Evolutionary conservation across 192 early-diverging fungal species (phyloP), one percentile per base, ranked within the genome.

Genomic region (Funneliformis geosporum): DNA sequence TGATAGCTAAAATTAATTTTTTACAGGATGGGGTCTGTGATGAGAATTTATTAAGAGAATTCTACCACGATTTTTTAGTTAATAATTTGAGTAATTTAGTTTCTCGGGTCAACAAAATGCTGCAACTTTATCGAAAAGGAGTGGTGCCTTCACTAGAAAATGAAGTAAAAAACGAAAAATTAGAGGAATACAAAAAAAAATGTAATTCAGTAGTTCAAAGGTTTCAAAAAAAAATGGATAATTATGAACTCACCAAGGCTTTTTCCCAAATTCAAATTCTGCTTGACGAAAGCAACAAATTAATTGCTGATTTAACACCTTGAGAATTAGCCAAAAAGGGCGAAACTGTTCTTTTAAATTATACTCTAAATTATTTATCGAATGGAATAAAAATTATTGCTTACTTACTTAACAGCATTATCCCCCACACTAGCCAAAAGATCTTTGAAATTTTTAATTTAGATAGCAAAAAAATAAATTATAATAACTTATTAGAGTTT

Each of bases 11-110:
- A 72, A 72, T 72, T 4, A 72, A 72, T 21, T 72, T 72, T 44
- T 42, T 42, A 44, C 70, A 72, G n/a, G 42, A 72, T 44, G 70
- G 70, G 44, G n/a, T 44, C 2, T 72, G 5, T 39, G 18, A 2
- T 4, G 44, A 72, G 27, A 27, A 67, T 4, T 27, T 67, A 14
- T 27, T 67, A 14, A 2, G 27, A 2, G 12, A 67, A 14, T 67
- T 67, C 23, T 67, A 67, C 28, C 66, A 67, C 5, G 39, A 40
- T 67, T 67, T 67, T 67, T 67, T 67, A 5, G 66, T 67, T 67
- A 67, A 67, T 14, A 67, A 67, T 67, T 67, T 67, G 12, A 67
- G 66, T 67, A 67, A 67, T 67, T 67, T 67, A 67, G 23, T 67
- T 67, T 21, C 66, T 5, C 66, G 66, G 12, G 23, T 27, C 5